A percentile compares a stretch with the other conserved stretches of the same genome.
These are phyloP conservation scores for Lumnitzera littorea DNA, from an alignment of 345 rosid species.

Conservation along the genomic window DNA sequence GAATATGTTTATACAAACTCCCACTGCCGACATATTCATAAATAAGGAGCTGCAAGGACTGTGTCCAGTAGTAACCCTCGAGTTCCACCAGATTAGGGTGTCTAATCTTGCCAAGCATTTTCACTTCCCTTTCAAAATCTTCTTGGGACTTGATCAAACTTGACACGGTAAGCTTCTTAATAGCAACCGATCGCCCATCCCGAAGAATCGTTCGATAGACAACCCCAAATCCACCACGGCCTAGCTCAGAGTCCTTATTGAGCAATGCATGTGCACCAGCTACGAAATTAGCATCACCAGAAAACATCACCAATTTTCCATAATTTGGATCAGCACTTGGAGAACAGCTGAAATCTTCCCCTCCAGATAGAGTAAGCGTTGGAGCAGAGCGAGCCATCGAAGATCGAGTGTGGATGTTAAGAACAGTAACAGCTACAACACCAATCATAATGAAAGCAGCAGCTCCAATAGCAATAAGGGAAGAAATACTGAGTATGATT, in stretches of 20 bases:
- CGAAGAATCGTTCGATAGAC: constrained; percentile 72
- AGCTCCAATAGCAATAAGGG: constrained; percentile 89
- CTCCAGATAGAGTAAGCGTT: constrained; percentile 49
- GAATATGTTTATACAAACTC: constrained; percentile 75
- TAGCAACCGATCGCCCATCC: constrained; percentile 80
- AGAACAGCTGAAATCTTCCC: constrained; percentile 76
- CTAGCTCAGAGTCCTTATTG: constrained; percentile 92
- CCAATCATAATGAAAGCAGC: constrained; percentile 82
- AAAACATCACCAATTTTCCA: constrained; percentile 95
- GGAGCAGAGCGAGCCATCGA: constrained; percentile 47
- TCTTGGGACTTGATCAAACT: constrained; percentile 85
- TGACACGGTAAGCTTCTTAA: constrained; percentile 82
- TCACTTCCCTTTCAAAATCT: constrained; percentile 82
- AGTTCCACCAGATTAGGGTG: constrained; percentile 71
- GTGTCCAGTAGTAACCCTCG: constrained; percentile 95
- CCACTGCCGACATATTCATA: constrained; percentile 67
- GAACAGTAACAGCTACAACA: constrained; percentile 76
- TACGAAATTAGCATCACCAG: constrained; percentile 73
- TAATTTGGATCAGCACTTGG: constrained; percentile 72
- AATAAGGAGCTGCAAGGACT: constrained; percentile 78
- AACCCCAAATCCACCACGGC: constrained; percentile 96
- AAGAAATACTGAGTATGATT: constrained; percentile 79
- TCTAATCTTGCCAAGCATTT: constrained; percentile 59
- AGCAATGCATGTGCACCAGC: constrained; percentile 78
- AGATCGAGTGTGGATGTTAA: constrained; percentile 69